These are phyloP conservation scores for Pichia insulana DNA, from an alignment of 805 yeast species.

Conservation along the genomic window DNA sequence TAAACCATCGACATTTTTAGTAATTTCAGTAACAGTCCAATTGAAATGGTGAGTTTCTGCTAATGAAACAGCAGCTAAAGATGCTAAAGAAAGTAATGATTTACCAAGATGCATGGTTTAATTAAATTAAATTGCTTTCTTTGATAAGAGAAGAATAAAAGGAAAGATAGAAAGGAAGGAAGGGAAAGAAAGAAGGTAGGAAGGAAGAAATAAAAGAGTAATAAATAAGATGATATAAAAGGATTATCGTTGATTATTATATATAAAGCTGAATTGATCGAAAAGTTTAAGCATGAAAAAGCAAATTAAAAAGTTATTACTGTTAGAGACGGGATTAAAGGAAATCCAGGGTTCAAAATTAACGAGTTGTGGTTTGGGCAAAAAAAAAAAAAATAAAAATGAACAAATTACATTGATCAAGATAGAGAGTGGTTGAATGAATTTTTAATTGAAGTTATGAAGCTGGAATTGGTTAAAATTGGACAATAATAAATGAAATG, in stretches of 20 bases:
- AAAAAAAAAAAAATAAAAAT: no score
- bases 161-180: neutral
- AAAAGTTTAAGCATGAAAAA: no score
- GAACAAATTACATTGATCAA: no score
- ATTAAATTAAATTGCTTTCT: neutral
- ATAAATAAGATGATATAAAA: neutral
- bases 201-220: neutral
- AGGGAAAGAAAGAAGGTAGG: neutral
- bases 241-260: neutral
- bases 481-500: no score
- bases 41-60: conserved; percentile 47
- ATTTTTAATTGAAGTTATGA: no score
- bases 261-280: no score
- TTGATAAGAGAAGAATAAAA: neutral
- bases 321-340: no score
- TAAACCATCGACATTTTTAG: conserved; percentile 49
- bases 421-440: no score
- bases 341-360: no score
- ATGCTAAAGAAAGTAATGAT: conserved; percentile 1
- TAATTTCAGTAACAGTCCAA: conserved; percentile 59
- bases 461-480: no score
- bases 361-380: no score
- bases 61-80: conserved; percentile 1
- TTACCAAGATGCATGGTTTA: conserved; percentile 3
- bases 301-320: no score